Percentiles rank a stretch among this genome's conserved stretches.
Evolutionary conservation across 2,329 filamentous ascomycete genomes (phyloP).

Genomic region (Gaeumannomyces sp.): DNA sequence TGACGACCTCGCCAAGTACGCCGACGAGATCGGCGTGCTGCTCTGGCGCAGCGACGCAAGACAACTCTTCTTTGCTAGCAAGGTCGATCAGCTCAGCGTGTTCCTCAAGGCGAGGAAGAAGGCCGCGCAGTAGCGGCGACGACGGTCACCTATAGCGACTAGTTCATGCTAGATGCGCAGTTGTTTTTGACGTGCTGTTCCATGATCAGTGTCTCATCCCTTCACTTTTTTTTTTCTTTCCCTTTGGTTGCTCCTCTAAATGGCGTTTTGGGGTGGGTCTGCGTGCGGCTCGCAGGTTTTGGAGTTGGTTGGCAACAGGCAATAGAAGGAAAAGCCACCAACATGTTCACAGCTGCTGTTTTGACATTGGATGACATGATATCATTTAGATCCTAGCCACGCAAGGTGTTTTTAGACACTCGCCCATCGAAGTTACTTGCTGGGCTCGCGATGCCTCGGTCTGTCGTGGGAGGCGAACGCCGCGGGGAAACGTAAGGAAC

Average conservation of each 20-base stretch:
- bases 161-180: neutral
- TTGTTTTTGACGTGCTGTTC: neutral
- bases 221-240: neutral
- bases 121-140: conserved; percentile 29
- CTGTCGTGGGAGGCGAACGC: neutral
- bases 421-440: neutral
- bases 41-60: conserved; percentile 77
- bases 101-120: conserved; percentile 66
- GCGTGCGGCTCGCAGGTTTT: neutral
- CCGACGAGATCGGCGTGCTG: conserved; percentile 84
- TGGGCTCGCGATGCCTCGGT: no score
- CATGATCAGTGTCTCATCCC: neutral
- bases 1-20: conserved; percentile 65
- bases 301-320: neutral
- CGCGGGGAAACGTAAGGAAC: neutral
- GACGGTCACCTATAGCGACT: neutral
- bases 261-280: neutral
- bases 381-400: neutral
- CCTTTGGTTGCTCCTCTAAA: neutral
- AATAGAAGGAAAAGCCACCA: neutral
- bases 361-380: neutral
- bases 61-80: conserved; percentile 85
- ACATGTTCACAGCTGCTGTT: neutral
- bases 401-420: neutral
- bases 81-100: conserved; percentile 79